Conservation (phyloP, 805 yeast species). For the Tetrapisispora iriomotensis region DNA sequence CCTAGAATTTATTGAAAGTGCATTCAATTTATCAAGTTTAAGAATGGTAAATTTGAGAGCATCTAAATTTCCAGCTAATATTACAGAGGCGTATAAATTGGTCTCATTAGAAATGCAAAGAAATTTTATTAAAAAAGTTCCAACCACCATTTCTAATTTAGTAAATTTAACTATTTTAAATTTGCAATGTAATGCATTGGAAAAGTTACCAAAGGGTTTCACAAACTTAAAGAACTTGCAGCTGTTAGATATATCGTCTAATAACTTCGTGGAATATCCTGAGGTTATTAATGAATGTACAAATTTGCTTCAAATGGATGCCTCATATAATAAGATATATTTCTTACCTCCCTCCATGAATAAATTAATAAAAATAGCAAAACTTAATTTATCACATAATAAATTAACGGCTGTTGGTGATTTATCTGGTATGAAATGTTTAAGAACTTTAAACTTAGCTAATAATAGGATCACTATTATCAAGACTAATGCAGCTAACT, state of each 20-base stretch:
- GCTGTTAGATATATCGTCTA: slow-evolving; percentile 69
- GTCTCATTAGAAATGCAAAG: slow-evolving; percentile 64
- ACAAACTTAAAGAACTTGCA: slow-evolving; percentile 44
- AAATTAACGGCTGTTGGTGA: slow-evolving; percentile 35
- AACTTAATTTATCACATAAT: slow-evolving; percentile 69
- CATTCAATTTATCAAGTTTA: slow-evolving; percentile 58
- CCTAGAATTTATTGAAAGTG: slow-evolving; percentile 72
- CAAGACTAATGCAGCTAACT: slow-evolving; percentile 37
- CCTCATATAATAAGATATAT: slow-evolving; percentile 69
- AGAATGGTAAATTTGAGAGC: slow-evolving; percentile 66
- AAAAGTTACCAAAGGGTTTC: slow-evolving; percentile 51
- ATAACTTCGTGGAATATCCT: slow-evolving; percentile 54
- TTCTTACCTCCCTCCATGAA: slow-evolving; percentile 53
- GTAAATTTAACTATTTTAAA: slow-evolving; percentile 47
- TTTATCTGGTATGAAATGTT: slow-evolving; percentile 41
- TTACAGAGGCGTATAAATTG: slow-evolving; percentile 59
- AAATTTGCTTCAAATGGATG: slow-evolving; percentile 55
- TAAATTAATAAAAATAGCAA: slow-evolving; percentile 49
- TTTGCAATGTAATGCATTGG: slow-evolving; percentile 67
- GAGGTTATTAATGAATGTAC: slow-evolving; percentile 52
- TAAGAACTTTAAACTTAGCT: slow-evolving; percentile 68
- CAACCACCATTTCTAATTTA: slow-evolving; percentile 46
- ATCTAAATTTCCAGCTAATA: slow-evolving; percentile 61
- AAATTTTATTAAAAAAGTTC: slow-evolving; percentile 60
- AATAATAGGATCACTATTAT: slow-evolving; percentile 48